These are phyloP conservation scores for Paxillus ammoniavirescens DNA, from an alignment of 768 basidiomycete species.

Conservation along the genomic window DNA sequence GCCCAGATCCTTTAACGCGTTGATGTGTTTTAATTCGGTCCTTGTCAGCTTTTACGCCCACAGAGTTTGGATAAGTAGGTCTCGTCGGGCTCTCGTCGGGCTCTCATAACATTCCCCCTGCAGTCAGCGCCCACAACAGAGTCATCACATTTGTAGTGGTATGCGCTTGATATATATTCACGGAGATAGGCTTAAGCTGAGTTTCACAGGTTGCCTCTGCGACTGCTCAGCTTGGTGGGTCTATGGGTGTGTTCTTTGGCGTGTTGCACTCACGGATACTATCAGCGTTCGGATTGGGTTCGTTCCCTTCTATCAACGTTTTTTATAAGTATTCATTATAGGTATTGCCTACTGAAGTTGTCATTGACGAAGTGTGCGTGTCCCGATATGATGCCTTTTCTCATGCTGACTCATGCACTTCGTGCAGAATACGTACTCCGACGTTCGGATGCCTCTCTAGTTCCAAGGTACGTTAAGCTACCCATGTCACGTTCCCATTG, in stretches of 20 bases:
- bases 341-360: background rate
- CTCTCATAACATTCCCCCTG: background rate
- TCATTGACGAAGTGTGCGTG: constrained; percentile 2
- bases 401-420: background rate
- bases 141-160: constrained; percentile 14
- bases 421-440: constrained; percentile 2
- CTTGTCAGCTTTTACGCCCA: constrained; percentile 22
- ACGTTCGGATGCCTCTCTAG: background rate
- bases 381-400: background rate
- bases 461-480: background rate
- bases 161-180: background rate
- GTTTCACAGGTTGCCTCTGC: constrained; percentile 1
- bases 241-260: background rate
- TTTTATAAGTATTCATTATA: background rate
- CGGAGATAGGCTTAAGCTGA: background rate
- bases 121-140: constrained; percentile 13
- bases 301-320: background rate
- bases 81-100: no score
- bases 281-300: constrained; percentile 11
- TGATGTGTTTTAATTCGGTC: background rate
- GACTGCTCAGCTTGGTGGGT: constrained; percentile 11
- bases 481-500: background rate
- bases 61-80: constrained; percentile 27
- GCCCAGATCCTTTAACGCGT: background rate
- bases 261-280: background rate